Evolutionary conservation across 1,284 basidiomycete species (phyloP).

Genomic region (Ustilago bromivora): DNA sequence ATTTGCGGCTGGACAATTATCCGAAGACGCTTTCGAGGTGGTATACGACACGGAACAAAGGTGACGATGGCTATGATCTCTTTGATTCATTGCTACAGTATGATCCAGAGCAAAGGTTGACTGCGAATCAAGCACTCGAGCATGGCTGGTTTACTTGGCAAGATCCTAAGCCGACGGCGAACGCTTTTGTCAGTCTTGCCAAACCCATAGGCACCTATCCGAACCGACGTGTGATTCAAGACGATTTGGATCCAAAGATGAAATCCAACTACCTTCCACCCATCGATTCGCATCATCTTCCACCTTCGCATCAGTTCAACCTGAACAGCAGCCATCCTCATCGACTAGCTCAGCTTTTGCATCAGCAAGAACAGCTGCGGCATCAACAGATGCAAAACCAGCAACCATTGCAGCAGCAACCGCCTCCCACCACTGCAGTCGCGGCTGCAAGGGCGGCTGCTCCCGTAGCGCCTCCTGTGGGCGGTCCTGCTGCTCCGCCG

Average conservation of each 20-base stretch:
- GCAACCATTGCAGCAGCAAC: conserved; percentile 7
- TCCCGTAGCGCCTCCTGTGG: conserved; percentile 13
- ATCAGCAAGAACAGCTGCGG: conserved; percentile 31
- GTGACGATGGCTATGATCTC: conserved; percentile 57
- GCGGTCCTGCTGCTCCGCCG: conserved; percentile 41
- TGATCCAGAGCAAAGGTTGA: conserved; percentile 87
- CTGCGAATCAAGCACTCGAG: conserved; percentile 81
- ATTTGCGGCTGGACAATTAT: conserved; percentile 70
- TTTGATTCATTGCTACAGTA: conserved; percentile 73
- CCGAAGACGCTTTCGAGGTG: conserved; percentile 79
- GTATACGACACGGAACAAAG: conserved; percentile 77
- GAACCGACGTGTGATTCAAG: conserved; percentile 72
- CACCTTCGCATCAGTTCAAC: conserved; percentile 18
- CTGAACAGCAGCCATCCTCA: conserved; percentile 27
- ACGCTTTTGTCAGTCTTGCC: conserved; percentile 67
- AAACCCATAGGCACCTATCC: conserved; percentile 72
- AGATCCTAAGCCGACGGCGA: conserved; percentile 68
- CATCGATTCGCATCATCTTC: conserved; percentile 37
- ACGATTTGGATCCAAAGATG: conserved; percentile 72
- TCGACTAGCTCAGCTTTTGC: conserved; percentile 26
- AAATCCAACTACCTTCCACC: conserved; percentile 40
- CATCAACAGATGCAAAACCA: conserved; percentile 30
- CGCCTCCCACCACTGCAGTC: background rate
- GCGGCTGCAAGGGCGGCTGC: background rate
- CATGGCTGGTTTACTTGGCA: conserved; percentile 76